Conservation (phyloP, 2,329 filamentous ascomycete genomes). For the Pseudogymnoascus sp. region DNA sequence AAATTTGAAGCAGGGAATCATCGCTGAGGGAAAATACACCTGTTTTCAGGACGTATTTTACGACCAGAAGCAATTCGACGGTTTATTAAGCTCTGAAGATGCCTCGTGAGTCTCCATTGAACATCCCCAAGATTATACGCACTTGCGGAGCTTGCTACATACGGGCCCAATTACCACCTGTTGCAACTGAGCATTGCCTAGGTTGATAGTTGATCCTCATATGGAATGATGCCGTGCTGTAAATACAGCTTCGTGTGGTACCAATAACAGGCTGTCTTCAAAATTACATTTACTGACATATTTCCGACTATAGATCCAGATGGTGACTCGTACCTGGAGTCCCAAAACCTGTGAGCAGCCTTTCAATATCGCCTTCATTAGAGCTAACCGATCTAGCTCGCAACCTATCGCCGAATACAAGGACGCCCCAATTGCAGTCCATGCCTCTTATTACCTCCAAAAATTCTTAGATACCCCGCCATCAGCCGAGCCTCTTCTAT, state of each 20-base stretch:
- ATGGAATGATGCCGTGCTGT: background rate
- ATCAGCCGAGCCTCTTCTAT: conserved; percentile 77
- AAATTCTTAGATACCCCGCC: conserved; percentile 63
- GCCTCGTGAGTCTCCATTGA: background rate
- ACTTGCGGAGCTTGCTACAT: background rate
- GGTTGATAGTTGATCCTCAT: background rate
- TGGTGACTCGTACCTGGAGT: conserved; percentile 6
- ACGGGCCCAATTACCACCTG: background rate
- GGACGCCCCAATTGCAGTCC: conserved; percentile 70
- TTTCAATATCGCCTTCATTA: background rate
- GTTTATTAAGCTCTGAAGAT: background rate
- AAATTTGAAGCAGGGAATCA: background rate
- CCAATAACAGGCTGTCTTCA: background rate
- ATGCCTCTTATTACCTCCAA: conserved; percentile 82
- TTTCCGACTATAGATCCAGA: background rate
- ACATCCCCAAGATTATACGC: background rate
- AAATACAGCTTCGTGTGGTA: background rate
- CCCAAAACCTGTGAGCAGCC: background rate
- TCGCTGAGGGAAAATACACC: background rate
- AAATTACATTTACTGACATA: background rate
- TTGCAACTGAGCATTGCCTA: background rate
- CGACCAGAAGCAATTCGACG: background rate
- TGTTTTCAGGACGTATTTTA: conserved; percentile 3
- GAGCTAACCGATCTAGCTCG: conserved; percentile 13
- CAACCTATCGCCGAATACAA: conserved; percentile 61